Base-by-base conservation (phyloP, 176 grass and related monocot species). In the Eragrostis curvula region DNA sequence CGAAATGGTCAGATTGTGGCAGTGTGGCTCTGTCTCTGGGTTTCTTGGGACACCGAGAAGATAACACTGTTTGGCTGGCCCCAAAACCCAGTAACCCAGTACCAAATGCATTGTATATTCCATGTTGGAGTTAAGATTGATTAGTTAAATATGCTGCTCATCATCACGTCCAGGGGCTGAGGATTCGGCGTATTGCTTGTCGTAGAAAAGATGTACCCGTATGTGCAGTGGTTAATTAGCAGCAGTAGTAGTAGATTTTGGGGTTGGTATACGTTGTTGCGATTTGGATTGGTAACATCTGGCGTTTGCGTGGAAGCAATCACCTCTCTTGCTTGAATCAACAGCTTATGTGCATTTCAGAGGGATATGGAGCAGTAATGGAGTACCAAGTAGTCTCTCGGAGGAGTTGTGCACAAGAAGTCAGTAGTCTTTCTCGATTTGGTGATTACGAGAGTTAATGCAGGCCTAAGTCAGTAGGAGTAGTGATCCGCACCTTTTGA, bases 301-400 rank as follows among this genome's bases (percentile, higher is more conserved):
- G 21, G 49, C 23, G 29, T 47, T 89, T 23, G 66, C 83, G 88
- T 89, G 41, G 73, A 89, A 89, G 78, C 79, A 82, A 85, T 66
- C 2, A 9, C 10, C 58, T 43, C 56, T 53, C 11, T 81, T 85
- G 88, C 88, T 89, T 85, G 20, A 89, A 78, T 89, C 72, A 66
- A 89, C 83, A 72, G 66, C 16, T 24, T 85, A 81, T 81, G 65
- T 21, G 61, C 78, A 40, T 53, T 43, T 20, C 36, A 8, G 39
- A 77, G 56, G 12, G 48, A 73, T 58, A 83, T 66, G 27, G 64
- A 78, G 65, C 27, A 53, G 32, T 67, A 42, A 44, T 55, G 49
- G 9, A 32, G 24, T 76, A n/a, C n/a, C n/a, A n/a, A n/a, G n/a
- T 36, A 36, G 53, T 78, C 45, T 27, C 66, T 36, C 40, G 32